A percentile compares a stretch with the other conserved stretches of the same genome.
Evolutionary conservation across 352 stramenopile genomes (phyloP).

Genomic region (Thalassiosira mediterranea): DNA sequence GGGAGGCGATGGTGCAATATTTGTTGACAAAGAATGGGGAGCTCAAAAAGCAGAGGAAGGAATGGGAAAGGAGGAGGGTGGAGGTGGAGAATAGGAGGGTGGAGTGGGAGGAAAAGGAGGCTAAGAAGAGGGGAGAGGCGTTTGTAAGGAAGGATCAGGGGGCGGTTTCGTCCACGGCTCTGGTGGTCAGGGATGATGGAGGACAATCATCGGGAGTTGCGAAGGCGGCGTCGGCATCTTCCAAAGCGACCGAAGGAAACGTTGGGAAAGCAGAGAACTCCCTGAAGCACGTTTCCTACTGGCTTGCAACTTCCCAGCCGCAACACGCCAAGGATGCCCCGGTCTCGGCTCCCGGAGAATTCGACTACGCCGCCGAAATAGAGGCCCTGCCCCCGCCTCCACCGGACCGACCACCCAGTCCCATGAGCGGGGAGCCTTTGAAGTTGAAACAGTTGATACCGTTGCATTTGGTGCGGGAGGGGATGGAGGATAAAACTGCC

Average conservation of each 20-base stretch:
- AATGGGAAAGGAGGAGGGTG: constrained; percentile 55
- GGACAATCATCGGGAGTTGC: too few relatives aligned
- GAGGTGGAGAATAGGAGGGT: constrained; percentile 31
- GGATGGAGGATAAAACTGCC: constrained; percentile 13
- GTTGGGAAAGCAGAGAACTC: constrained; percentile 31
- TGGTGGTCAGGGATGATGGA: constrained; percentile 49
- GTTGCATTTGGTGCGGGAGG: constrained; percentile 60
- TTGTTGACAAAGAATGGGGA: constrained; percentile 72
- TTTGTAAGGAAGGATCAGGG: constrained; percentile 49
- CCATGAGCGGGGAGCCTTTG: constrained; percentile 70
- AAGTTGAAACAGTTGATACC: constrained; percentile 76
- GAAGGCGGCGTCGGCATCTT: too few relatives aligned
- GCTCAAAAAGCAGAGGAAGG: constrained; percentile 52
- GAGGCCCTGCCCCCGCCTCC: constrained; percentile 39
- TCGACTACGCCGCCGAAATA: constrained; percentile 48
- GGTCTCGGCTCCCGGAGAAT: constrained; percentile 1
- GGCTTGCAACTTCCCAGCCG: constrained; percentile 72
- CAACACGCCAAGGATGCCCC: too few relatives aligned
- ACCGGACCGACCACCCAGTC: constrained; percentile 70
- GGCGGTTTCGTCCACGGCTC: constrained; percentile 17
- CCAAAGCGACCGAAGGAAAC: neutral
- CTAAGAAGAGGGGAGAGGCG: constrained; percentile 37
- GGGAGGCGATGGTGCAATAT: constrained; percentile 74
- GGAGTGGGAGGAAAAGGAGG: constrained; percentile 32
- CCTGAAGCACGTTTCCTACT: constrained; percentile 72